phyloP scores from a whole-genome alignment of 805 yeast genomes.

The Candida maesae region DNA sequence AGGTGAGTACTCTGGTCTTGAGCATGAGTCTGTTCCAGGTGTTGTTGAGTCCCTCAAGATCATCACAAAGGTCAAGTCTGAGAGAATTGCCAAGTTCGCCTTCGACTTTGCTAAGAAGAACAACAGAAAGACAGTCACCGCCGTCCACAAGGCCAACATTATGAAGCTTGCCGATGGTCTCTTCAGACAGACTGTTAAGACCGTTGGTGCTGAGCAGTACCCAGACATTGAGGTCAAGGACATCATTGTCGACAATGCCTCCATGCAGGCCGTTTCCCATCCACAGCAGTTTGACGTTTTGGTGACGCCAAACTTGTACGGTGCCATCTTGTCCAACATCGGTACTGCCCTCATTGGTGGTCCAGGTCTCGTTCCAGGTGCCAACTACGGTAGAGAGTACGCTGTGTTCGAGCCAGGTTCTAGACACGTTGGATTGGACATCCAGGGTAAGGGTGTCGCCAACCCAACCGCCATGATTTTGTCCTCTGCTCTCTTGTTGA shows the following conservation, averaged over 20 bases:
- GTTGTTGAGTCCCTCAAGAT: constrained; percentile 96
- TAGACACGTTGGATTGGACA: constrained; percentile 97
- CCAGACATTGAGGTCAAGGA: constrained; percentile 81
- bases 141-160: constrained; percentile 98
- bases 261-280: constrained; percentile 98
- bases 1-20: constrained; percentile 98
- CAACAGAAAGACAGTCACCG: constrained; percentile 89
- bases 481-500: constrained; percentile 85
- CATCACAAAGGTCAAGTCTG: constrained; percentile 90
- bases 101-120: constrained; percentile 92
- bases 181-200: constrained; percentile 90
- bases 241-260: constrained; percentile 97
- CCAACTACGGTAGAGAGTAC: constrained; percentile 94
- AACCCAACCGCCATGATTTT: constrained; percentile 98
- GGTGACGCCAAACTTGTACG: constrained; percentile 97
- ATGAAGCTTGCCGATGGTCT: constrained; percentile 99
- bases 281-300: constrained; percentile 98
- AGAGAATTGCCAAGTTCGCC: constrained; percentile 96
- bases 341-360: constrained; percentile 98
- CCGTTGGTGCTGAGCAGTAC: constrained; percentile 79
- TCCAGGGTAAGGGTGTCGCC: constrained; percentile 90
- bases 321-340: constrained; percentile 94
- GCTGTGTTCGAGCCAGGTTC: constrained; percentile 99
- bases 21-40: constrained; percentile 96
- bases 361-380: constrained; percentile 98